phyloP scores from a whole-genome alignment of 176 grass and related monocot species.

The Phoenix dactylifera region DNA sequence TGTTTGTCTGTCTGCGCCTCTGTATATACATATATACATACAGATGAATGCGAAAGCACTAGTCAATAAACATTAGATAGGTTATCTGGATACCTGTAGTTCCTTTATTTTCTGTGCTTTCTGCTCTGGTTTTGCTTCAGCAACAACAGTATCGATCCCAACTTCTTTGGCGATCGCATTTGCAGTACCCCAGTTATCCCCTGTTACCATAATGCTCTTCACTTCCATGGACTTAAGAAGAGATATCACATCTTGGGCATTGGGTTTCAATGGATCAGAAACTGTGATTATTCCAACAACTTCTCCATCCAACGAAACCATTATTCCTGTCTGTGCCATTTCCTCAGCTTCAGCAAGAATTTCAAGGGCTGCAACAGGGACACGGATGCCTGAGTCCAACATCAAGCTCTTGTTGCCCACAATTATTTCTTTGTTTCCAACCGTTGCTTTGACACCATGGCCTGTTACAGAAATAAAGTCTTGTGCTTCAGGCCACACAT shows the following conservation, averaged over 20 bases:
- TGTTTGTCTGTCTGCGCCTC: no score
- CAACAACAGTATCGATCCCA: slow-evolving; percentile 65
- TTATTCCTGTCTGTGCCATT: slow-evolving; percentile 61
- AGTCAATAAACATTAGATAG: background rate
- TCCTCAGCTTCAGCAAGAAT: slow-evolving; percentile 68
- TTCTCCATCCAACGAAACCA: slow-evolving; percentile 60
- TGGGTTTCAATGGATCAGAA: slow-evolving; percentile 77
- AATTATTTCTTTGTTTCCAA: slow-evolving; percentile 37
- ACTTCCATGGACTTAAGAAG: slow-evolving; percentile 76
- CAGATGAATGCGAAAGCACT: no score
- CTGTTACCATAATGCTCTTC: slow-evolving; percentile 95
- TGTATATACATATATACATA: no score
- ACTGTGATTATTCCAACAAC: slow-evolving; percentile 66
- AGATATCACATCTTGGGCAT: slow-evolving; percentile 59
- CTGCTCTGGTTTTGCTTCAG: slow-evolving; percentile 79
- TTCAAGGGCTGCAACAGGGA: slow-evolving; percentile 52
- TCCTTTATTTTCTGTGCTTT: slow-evolving; percentile 84
- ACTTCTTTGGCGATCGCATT: slow-evolving; percentile 73
- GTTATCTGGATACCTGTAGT: slow-evolving; percentile 50
- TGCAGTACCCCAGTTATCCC: slow-evolving; percentile 94
- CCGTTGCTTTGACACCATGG: slow-evolving; percentile 54
- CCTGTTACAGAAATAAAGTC: slow-evolving; percentile 79
- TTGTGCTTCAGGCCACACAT: slow-evolving; percentile 53
- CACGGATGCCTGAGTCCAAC: slow-evolving; percentile 38
- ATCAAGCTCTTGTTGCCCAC: slow-evolving; percentile 89